Base-by-base conservation (phyloP, 768 basidiomycete species). In the Tubosaeta sp. region DNA sequence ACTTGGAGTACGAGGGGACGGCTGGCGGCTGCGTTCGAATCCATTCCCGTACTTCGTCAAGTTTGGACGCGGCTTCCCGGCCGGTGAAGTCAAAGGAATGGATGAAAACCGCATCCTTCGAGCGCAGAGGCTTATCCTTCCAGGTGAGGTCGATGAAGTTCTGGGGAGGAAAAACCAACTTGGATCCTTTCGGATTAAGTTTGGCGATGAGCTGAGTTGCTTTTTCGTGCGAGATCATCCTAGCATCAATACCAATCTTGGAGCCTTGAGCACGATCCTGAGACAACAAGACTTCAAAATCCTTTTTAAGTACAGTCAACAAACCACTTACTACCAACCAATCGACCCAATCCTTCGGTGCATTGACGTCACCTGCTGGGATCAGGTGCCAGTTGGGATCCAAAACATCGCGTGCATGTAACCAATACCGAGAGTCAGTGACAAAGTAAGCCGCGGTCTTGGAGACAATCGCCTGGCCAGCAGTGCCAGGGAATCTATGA, bases 61-160 rank as follows among this genome's bases (percentile, higher is more conserved):
- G 69, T 69, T 97, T 98, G 29, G 78, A 77, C 0, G 68, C 59
- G 0, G 90, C 82, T 19, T 88, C 80, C 61, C 76, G 77, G 55
- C 83, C 82, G 10, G 87, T 78, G 56, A 86, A 92, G 59, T 87
- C 78, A n/a, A 82, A 71, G 10, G 82, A 77, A 51, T 86, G 95
- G 17, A 83, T 70, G 64, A 79, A 88, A 17, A 89, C 72, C 9
- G 77, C 77, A 32, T 82, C 80, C 55, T 74, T 79, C 10, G 88
- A 82, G 53, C 88, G 85, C 4, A 71, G 46, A 1, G 91, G 91
- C 57, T 91, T 87, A 39, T 84, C 81, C 56, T 80, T 81, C 91
- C 93, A 94, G 39, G 85, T 72, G 2, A 87, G 74, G 65, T 95
- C 93, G 44, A 95, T 72, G 33, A 93, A 76, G 66, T 95, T 95